These are phyloP conservation scores for Lasiodiplodia sp. DNA, from an alignment of 2,329 filamentous ascomycete species.

Conservation along the genomic window DNA sequence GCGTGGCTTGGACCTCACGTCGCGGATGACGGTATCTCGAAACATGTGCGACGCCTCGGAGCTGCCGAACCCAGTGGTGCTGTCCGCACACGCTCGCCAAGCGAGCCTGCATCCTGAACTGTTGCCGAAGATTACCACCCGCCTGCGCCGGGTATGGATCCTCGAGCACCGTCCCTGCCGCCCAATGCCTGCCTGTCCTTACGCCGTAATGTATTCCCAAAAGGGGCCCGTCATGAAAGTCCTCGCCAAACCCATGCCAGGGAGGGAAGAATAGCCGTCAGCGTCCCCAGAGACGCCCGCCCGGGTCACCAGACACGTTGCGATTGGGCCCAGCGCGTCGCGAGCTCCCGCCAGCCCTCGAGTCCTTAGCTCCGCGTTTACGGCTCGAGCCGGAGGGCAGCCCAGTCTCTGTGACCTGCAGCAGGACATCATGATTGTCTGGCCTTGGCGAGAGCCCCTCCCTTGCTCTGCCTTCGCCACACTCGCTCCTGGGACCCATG, in stretches of 20 bases:
- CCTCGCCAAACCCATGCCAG: slow-evolving; percentile 7
- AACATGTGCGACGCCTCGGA: slow-evolving; percentile 25
- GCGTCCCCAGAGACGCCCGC: background rate
- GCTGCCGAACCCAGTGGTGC: slow-evolving; percentile 17
- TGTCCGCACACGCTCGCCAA: slow-evolving; percentile 23
- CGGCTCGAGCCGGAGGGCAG: slow-evolving; percentile 19
- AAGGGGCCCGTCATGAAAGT: slow-evolving; percentile 12
- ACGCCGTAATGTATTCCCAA: slow-evolving; percentile 8
- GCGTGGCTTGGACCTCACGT: slow-evolving; percentile 19
- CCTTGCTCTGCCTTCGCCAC: slow-evolving; percentile 24
- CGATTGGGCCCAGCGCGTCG: slow-evolving; percentile 10
- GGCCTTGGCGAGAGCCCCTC: slow-evolving; percentile 12
- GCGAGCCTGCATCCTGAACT: slow-evolving; percentile 18
- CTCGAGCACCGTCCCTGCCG: background rate
- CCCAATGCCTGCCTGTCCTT: slow-evolving; percentile 17
- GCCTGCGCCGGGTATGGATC: slow-evolving; percentile 19
- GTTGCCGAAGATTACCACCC: slow-evolving; percentile 11
- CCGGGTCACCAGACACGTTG: slow-evolving; percentile 1
- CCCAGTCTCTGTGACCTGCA: slow-evolving; percentile 14
- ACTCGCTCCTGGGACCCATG: background rate
- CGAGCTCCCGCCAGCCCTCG: slow-evolving; percentile 6
- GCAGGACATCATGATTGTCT: slow-evolving; percentile 9
- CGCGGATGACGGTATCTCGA: slow-evolving; percentile 14
- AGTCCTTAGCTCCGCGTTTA: slow-evolving; percentile 2
- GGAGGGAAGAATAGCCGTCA: slow-evolving; percentile 26